phyloP scores from a whole-genome alignment of 441 rosid genomes.

The Mallotus repandus region DNA sequence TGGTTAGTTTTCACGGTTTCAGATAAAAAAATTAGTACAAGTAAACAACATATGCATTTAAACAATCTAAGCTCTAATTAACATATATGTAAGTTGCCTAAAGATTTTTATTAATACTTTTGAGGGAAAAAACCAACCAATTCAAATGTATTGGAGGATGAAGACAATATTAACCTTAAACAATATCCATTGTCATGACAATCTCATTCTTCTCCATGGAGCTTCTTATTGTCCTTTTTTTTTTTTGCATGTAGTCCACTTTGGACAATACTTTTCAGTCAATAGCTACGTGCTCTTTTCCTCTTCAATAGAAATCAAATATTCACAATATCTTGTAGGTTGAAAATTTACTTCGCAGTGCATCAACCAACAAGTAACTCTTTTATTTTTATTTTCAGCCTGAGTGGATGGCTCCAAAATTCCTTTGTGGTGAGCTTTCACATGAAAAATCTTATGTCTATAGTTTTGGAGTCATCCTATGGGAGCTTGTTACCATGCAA shows the following conservation, averaged over 20 bases:
- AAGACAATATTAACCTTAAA: too few species aligned
- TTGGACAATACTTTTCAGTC: neutral
- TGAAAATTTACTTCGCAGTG: slow-evolving; percentile 25
- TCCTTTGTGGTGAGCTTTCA: slow-evolving; percentile 97
- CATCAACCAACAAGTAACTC: slow-evolving; percentile 43
- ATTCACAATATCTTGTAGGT: slow-evolving; percentile 30
- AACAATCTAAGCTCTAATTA: too few species aligned
- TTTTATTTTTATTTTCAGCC: slow-evolving; percentile 67
- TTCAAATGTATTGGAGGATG: too few species aligned
- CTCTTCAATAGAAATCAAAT: slow-evolving; percentile 23
- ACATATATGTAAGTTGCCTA: too few species aligned
- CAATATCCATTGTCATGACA: too few species aligned
- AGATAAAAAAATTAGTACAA: neutral
- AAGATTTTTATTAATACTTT: too few species aligned
- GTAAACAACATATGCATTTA: too few species aligned
- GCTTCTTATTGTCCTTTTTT: neutral
- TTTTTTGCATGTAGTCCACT: neutral
- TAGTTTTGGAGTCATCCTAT: slow-evolving; percentile 87
- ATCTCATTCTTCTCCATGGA: neutral
- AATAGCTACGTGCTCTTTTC: neutral
- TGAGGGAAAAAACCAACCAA: too few species aligned
- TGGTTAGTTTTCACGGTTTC: neutral
- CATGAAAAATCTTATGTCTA: slow-evolving; percentile 93
- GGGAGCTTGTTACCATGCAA: slow-evolving; percentile 90
- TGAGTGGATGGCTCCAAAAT: slow-evolving; percentile 99